phyloP scores from a whole-genome alignment of 495 filamentous ascomycete genomes.

The Neurospora cerealis region DNA sequence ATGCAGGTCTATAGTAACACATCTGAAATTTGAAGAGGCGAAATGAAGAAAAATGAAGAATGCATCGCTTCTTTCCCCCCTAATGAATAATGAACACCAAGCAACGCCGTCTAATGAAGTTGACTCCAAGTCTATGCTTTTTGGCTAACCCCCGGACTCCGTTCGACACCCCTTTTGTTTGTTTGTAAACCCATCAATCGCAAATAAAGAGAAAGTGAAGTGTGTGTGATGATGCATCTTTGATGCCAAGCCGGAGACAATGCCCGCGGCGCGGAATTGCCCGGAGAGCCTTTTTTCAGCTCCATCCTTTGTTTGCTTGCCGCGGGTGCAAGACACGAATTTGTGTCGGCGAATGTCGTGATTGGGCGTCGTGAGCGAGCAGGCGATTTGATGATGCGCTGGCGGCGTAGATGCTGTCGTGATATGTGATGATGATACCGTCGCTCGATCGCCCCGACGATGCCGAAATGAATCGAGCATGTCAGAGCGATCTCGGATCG shows the following conservation, averaged over 20 bases:
- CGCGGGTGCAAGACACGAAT: not conserved
- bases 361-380: not conserved
- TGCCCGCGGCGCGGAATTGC: not conserved
- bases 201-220: not conserved
- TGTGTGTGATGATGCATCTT: not conserved
- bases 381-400: not conserved
- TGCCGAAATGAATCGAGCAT: not conserved
- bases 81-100: not conserved
- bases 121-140: not conserved
- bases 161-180: conserved; percentile 4
- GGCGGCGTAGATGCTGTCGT: not conserved
- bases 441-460: not conserved
- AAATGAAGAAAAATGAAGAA: conserved; percentile 1
- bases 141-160: not conserved
- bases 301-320: not conserved
- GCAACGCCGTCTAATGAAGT: not conserved
- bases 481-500: not conserved
- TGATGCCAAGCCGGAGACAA: not conserved
- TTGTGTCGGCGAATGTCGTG: not conserved
- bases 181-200: not conserved
- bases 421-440: not conserved
- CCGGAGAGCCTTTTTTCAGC: not conserved
- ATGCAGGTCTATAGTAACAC: not conserved
- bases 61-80: not conserved
- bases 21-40: not conserved